Percentiles rank a stretch among this genome's conserved stretches.
These are phyloP conservation scores for Theileria sp. DNA, from an alignment of 169 alveolate genomes.

Conservation along the genomic window DNA sequence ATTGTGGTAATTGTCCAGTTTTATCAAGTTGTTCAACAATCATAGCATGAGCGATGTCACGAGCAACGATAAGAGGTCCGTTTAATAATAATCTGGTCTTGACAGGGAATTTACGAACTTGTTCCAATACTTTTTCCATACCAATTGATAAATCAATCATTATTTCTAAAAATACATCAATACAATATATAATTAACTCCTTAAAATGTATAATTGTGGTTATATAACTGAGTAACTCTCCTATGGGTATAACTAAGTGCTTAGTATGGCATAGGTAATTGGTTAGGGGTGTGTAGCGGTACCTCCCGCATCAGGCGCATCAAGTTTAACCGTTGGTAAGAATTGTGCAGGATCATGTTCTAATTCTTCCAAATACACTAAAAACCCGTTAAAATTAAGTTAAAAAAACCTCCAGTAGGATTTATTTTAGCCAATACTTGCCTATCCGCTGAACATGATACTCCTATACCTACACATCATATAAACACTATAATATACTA, in stretches of 20 bases:
- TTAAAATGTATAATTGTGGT: not conserved
- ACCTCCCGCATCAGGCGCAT: constrained; percentile 6
- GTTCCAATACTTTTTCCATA: constrained; percentile 71
- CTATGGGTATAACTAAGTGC: too few species aligned
- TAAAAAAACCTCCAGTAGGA: constrained; percentile 66
- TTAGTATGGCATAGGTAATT: too few species aligned
- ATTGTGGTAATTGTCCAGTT: constrained; percentile 77
- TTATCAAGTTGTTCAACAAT: constrained; percentile 70
- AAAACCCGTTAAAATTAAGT: not conserved
- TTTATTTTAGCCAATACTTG: constrained; percentile 77
- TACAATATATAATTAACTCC: not conserved
- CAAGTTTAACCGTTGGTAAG: constrained; percentile 49
- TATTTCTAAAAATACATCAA: constrained; percentile 48
- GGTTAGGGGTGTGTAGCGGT: too few species aligned
- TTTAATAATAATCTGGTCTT: constrained; percentile 76
- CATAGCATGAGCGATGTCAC: constrained; percentile 88
- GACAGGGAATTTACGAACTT: constrained; percentile 72
- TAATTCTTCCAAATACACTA: constrained; percentile 79
- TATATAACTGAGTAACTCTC: not conserved
- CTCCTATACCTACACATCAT: constrained; percentile 77
- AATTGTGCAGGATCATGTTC: constrained; percentile 85
- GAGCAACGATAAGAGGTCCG: constrained; percentile 83
- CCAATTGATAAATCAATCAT: constrained; percentile 76
- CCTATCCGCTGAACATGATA: constrained; percentile 89
- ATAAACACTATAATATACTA: too few species aligned